Evolutionary conservation across 345 rosid species (phyloP), one percentile per base, ranked within the genome.

Genomic region (Syzygium oleosum): DNA sequence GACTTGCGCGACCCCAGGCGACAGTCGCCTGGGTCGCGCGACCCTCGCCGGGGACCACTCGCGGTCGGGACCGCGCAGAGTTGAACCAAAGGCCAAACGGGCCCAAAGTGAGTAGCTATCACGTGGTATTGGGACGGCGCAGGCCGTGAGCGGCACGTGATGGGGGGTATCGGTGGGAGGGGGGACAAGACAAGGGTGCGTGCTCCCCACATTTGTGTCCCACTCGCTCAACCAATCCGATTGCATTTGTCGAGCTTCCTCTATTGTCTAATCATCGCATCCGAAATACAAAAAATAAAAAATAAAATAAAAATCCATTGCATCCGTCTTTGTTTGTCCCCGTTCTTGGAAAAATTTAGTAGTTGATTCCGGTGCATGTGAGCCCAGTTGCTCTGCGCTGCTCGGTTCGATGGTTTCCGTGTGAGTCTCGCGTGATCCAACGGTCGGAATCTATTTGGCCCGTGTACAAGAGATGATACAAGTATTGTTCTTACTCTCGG

Each of bases 401-500:
- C 21, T 53, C 21, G 55, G 21, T 15, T 29, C 9, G 77, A 63
- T 29, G 77, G 77, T 41, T 11, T 15, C 2, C 41, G 0, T 27
- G 22, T 65, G 6, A 31, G 31, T 16, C 43, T 65, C 78, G 8
- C 22, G 1, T 4, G 22, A 16, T 65, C 41, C 78, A n/a, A 29
- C 9, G 3, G 5, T 7, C 41, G 22, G 41, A 15, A 29, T 65
- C 41, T 3, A 65, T 29, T 14, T 15, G 7, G 22, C 10, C 29
- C 78, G 1, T 1, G 3, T 1, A 7, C 1, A 9, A 10, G 41
- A 7, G 41, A 65, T 29, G 22, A 65, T 15, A 2, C 1, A 0
- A 19, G 22, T 0, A 7, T 17, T 1, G 22, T 5, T 52, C 54
- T 14, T 15, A 5, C 5, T 52, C 54, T 14, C 15, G 54, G 15